Evolutionary conservation across 2,329 filamentous ascomycete genomes (phyloP).

Genomic region (Pseudogymnoascus pannorum): DNA sequence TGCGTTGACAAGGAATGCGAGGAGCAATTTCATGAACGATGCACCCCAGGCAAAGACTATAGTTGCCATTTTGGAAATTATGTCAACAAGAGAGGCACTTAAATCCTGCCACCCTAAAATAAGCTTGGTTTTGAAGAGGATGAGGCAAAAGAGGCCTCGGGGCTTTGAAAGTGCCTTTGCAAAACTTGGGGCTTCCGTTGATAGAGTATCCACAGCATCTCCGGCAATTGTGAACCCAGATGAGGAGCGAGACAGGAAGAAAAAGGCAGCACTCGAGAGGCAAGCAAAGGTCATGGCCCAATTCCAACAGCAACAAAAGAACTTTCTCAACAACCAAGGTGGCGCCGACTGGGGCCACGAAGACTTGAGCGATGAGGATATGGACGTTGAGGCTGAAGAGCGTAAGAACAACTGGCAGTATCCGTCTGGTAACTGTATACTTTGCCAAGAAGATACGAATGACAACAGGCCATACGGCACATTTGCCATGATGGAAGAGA

Average conservation of each 20-base stretch:
- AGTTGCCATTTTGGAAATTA: slow-evolving; percentile 53
- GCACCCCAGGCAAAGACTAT: slow-evolving; percentile 53
- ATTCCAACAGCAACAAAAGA: slow-evolving; percentile 95
- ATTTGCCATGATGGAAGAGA: slow-evolving; percentile 83
- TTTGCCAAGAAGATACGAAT: slow-evolving; percentile 93
- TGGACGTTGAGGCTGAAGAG: slow-evolving; percentile 50
- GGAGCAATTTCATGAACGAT: slow-evolving; percentile 53
- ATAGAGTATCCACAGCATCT: slow-evolving; percentile 74
- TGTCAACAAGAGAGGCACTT: slow-evolving; percentile 64
- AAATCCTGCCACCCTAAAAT: slow-evolving; percentile 81
- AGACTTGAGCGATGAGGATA: slow-evolving; percentile 63
- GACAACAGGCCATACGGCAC: slow-evolving; percentile 86
- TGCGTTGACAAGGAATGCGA: slow-evolving; percentile 57
- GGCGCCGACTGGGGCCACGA: slow-evolving; percentile 82
- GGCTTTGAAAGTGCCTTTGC: slow-evolving; percentile 64
- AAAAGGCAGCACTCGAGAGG: slow-evolving; percentile 80
- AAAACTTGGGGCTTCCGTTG: slow-evolving; percentile 58
- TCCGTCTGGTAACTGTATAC: slow-evolving; percentile 84
- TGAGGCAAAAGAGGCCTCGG: slow-evolving; percentile 73
- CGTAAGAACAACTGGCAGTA: slow-evolving; percentile 80
- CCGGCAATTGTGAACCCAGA: slow-evolving; percentile 56
- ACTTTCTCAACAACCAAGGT: slow-evolving; percentile 84
- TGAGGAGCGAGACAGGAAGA: slow-evolving; percentile 70
- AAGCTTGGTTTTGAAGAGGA: slow-evolving; percentile 69
- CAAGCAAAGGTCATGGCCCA: slow-evolving; percentile 96